Conservation (phyloP, 768 basidiomycete species). For the Epithele typhae region DNA sequence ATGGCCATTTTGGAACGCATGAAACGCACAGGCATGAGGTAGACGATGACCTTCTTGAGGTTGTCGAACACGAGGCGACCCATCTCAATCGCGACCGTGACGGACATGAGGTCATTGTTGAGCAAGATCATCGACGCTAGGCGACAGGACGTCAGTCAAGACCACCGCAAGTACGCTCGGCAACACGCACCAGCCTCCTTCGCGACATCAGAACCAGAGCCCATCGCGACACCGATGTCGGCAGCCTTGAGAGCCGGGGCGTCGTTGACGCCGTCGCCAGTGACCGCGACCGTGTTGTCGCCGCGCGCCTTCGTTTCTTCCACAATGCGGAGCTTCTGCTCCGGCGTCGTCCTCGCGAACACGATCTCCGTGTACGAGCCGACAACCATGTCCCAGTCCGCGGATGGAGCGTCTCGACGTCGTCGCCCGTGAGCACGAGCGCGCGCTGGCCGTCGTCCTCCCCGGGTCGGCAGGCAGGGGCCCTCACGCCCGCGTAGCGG, state of each 20-base stretch:
- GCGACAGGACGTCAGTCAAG: too few species aligned
- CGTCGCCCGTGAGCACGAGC: conserved; percentile 42
- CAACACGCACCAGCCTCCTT: conserved; percentile 45
- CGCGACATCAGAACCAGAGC: conserved; percentile 47
- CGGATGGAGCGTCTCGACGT: conserved; percentile 32
- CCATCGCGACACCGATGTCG: conserved; percentile 61
- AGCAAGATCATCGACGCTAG: conserved; percentile 62
- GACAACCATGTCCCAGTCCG: conserved; percentile 37
- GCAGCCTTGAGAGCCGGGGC: conserved; percentile 55
- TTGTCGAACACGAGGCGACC: conserved; percentile 66
- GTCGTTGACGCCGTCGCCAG: conserved; percentile 65
- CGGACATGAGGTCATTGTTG: conserved; percentile 62
- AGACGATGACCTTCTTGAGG: conserved; percentile 51
- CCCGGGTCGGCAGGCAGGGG: conserved; percentile 30
- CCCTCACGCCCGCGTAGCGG: conserved; percentile 14
- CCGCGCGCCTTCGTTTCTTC: conserved; percentile 47
- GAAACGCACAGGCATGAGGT: conserved; percentile 53
- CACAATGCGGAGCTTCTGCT: conserved; percentile 64
- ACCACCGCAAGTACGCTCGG: too few species aligned
- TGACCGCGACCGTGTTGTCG: conserved; percentile 57
- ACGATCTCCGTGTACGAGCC: conserved; percentile 46
- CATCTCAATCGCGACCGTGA: conserved; percentile 59
- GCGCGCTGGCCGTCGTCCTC: conserved; percentile 31
- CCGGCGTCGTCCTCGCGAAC: conserved; percentile 58
- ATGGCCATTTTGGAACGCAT: too few species aligned